Conservation (phyloP, 163 green algal genomes). For the Scenedesmus sp. region DNA sequence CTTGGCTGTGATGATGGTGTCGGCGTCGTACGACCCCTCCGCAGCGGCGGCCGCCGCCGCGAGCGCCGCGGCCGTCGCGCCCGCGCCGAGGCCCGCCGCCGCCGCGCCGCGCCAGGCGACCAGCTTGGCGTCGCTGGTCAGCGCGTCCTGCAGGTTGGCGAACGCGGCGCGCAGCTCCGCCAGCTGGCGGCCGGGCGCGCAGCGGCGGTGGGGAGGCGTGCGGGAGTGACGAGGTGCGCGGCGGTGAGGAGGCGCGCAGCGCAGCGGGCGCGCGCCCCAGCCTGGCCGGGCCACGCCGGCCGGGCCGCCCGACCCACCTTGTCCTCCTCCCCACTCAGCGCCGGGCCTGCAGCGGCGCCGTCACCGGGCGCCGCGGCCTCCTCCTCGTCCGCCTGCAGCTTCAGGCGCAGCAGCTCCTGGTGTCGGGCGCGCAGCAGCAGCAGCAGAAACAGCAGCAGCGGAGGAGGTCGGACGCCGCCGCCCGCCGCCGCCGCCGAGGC, state of each 20-base stretch:
- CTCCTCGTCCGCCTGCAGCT: background rate
- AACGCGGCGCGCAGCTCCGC: slow-evolving; percentile 10
- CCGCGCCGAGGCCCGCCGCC: background rate
- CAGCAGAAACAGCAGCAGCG: slow-evolving; percentile 26
- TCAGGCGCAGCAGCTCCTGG: background rate
- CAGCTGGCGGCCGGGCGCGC: background rate
- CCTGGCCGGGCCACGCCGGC: too few species aligned
- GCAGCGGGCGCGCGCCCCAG: slow-evolving; percentile 15
- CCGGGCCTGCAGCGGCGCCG: too few species aligned
- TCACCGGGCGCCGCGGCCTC: background rate
- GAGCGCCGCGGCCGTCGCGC: slow-evolving; percentile 6
- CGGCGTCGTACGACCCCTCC: background rate
- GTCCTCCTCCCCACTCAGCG: slow-evolving; percentile 16
- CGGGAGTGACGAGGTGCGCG: background rate
- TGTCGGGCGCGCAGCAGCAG: background rate
- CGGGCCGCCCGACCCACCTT: too few species aligned
- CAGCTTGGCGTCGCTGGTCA: slow-evolving; percentile 19
- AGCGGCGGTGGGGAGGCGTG: background rate
- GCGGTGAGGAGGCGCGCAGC: background rate
- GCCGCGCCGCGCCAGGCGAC: slow-evolving; percentile 1
- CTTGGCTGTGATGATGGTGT: slow-evolving; percentile 31
- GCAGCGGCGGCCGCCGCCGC: background rate
- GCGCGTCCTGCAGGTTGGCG: background rate
- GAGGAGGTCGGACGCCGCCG: background rate
- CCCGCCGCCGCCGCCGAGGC: too few species aligned